A percentile compares a stretch with the other conserved stretches of the same genome.
These are phyloP conservation scores for rapeseed (Brassica napus) DNA, from an alignment of 345 rosid genomes.

Conservation along the genomic window DNA sequence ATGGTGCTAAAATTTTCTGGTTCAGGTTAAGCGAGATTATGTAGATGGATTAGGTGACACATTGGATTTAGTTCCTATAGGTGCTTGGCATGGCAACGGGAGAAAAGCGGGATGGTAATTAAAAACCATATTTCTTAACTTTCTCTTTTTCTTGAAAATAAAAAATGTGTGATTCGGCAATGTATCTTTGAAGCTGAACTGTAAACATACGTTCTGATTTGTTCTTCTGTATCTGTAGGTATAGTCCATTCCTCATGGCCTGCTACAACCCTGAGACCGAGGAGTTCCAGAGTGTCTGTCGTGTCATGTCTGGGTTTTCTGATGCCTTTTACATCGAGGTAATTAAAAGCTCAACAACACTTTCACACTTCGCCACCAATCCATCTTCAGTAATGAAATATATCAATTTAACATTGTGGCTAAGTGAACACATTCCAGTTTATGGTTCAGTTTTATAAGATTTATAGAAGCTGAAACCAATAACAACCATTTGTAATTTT, in stretches of 20 bases:
- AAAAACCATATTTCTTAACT: background rate
- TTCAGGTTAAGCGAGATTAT: slow-evolving; percentile 88
- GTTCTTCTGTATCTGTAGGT: slow-evolving; percentile 47
- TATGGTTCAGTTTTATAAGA: background rate
- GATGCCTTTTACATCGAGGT: slow-evolving; percentile 88
- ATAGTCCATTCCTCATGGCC: slow-evolving; percentile 93
- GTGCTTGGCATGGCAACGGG: slow-evolving; percentile 95
- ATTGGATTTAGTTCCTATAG: slow-evolving; percentile 90
- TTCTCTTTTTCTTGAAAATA: background rate
- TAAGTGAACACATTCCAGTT: background rate
- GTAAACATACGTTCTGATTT: too few relatives aligned
- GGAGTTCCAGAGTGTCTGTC: slow-evolving; percentile 83
- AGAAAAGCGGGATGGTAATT: slow-evolving; percentile 93
- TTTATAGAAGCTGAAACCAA: background rate
- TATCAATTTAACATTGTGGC: background rate
- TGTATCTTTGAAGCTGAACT: background rate
- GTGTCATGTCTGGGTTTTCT: slow-evolving; percentile 92
- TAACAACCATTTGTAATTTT: background rate
- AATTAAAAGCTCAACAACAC: slow-evolving; percentile 3
- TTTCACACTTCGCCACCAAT: background rate
- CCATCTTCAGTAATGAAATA: background rate
- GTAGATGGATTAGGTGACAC: slow-evolving; percentile 77
- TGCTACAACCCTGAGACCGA: slow-evolving; percentile 80
- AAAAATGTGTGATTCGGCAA: background rate
- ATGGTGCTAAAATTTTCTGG: slow-evolving; percentile 20